Evolutionary conservation across 192 early-diverging fungal species (phyloP), one percentile per base, ranked within the genome.

Genomic region (Podochytrium sp.): DNA sequence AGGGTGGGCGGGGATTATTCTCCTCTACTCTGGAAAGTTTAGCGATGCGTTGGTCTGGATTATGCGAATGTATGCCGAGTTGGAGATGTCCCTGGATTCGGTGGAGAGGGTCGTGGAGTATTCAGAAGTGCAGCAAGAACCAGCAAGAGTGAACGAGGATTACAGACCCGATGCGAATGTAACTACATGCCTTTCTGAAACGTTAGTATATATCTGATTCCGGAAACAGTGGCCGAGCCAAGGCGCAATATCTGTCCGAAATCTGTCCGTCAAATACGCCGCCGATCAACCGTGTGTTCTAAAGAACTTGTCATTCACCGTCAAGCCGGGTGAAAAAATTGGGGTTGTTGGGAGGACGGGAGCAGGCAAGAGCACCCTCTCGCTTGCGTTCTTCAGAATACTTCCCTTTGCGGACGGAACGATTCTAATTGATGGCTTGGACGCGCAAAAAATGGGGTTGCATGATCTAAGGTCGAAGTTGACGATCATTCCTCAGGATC

Each of bases 21-120:
- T 68, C 14, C 34, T 52, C 2, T 76, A 68, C 35, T 35, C 66
- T 61, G 65, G 65, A 52, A 69, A 59, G 55, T 67, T 76, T 25
- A 76, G 75, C 53, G 66, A 52, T 32, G 40, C 66, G 12, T 35
- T 70, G 3, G 57, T 95, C 53, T 96, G 95, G 94, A 71, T 92
- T 38, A 86, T 97, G 52, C 88, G 95, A 23, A 78, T 82, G 67
- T 83, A 84, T 53, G 79, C 83, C 59, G 76, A 89, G 61, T 92
- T 94, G 84, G 95, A 98, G 77, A 92, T 95, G 87, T 86, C 86
- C 53, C 80, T 95, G 88, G 94, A 93, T 57, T 58, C 78, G 81
- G 91, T 57, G n/a, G 95, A 97, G 78, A 90, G 95, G 58, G 77
- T 94, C 32, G 82, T 88, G 35, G 94, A 96, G 80, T 97, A 97